phyloP scores from a whole-genome alignment of 2,329 filamentous ascomycete genomes.

The Alternaria atra region DNA sequence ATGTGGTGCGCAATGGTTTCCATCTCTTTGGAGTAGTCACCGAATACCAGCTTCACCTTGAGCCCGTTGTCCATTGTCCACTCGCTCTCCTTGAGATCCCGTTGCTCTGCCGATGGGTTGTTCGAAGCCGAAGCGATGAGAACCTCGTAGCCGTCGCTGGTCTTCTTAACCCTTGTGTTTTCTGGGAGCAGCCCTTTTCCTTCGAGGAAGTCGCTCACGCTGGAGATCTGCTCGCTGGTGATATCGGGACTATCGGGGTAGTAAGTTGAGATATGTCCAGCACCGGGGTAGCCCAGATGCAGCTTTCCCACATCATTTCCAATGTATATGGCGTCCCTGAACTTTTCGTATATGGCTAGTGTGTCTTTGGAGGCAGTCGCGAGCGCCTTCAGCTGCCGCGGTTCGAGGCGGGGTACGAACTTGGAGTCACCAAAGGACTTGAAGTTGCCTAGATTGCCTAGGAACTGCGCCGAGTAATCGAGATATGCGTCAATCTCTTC shows the following conservation, averaged over 20 bases:
- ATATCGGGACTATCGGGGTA: conserved; percentile 60
- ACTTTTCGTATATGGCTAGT: conserved; percentile 52
- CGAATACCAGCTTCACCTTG: conserved; percentile 57
- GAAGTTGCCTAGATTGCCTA: conserved; percentile 65
- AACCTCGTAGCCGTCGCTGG: conserved; percentile 55
- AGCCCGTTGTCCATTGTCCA: conserved; percentile 59
- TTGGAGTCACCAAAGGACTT: conserved; percentile 62
- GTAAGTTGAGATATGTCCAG: conserved; percentile 60
- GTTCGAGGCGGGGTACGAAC: conserved; percentile 59
- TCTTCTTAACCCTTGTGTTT: conserved; percentile 61
- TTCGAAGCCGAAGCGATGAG: conserved; percentile 59
- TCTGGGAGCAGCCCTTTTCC: conserved; percentile 58
- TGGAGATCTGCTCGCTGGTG: conserved; percentile 58
- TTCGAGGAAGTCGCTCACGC: conserved; percentile 58
- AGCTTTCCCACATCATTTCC: conserved; percentile 53
- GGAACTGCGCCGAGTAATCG: conserved; percentile 55
- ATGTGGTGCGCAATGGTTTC: conserved; percentile 57
- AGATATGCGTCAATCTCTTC: conserved; percentile 51
- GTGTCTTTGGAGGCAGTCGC: conserved; percentile 53
- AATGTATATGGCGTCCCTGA: conserved; percentile 58
- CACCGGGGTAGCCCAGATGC: conserved; percentile 60
- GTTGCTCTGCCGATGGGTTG: conserved; percentile 50
- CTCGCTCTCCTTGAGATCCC: conserved; percentile 56
- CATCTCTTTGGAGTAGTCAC: conserved; percentile 59
- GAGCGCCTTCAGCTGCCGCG: conserved; percentile 55